phyloP scores from a whole-genome alignment of 768 basidiomycete genomes.

The Cystofilobasidium macerans region DNA sequence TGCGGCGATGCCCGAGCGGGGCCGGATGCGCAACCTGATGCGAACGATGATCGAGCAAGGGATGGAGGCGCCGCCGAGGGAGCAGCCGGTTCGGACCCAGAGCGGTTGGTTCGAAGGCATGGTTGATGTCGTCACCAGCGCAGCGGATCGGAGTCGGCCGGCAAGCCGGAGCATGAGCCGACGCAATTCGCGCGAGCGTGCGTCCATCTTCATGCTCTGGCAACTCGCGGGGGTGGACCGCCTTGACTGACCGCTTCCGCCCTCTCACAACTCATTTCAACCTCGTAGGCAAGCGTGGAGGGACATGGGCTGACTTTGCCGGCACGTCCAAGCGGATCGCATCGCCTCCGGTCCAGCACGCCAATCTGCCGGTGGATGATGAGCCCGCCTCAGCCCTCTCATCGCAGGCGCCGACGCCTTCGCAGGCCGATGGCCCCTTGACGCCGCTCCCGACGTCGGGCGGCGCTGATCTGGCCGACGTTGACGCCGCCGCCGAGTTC shows the following conservation, averaged over 20 bases:
- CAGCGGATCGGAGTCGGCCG: conserved; percentile 26
- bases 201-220: conserved; percentile 15
- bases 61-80: conserved; percentile 23
- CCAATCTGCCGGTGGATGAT: background rate
- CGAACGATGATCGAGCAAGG: conserved; percentile 31
- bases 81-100: conserved; percentile 13
- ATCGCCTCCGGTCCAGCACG: background rate
- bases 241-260: background rate
- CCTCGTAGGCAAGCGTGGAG: background rate
- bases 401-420: background rate
- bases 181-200: conserved; percentile 28
- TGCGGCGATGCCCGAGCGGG: conserved; percentile 16
- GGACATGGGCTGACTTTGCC: background rate
- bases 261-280: background rate
- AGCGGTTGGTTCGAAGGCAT: conserved; percentile 4
- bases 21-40: conserved; percentile 27
- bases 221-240: background rate
- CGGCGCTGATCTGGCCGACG: background rate
- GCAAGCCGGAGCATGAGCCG: conserved; percentile 30
- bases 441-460: background rate
- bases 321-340: background rate
- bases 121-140: conserved; percentile 11
- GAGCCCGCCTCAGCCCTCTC: background rate
- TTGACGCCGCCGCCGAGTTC: background rate
- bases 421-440: background rate